Percentiles rank a stretch among this genome's conserved stretches.
Evolutionary conservation across 2,329 filamentous ascomycete species (phyloP).

Genomic region (Acrodontium crateriforme): DNA sequence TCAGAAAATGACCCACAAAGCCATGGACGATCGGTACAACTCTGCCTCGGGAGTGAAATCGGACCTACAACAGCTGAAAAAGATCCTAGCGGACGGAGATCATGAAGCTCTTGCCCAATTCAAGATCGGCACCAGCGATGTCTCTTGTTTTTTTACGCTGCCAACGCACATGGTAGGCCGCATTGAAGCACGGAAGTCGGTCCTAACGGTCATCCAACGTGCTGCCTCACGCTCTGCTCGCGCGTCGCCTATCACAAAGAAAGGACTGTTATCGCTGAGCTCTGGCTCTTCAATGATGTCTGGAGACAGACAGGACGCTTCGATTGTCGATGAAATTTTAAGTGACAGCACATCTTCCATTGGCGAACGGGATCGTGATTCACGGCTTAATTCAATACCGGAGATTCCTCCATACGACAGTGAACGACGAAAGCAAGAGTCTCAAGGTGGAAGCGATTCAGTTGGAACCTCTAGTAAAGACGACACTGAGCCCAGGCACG

Average conservation of each 20-base stretch:
- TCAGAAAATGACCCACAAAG: slow-evolving; percentile 83
- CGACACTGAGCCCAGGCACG: too few species aligned
- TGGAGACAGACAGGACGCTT: slow-evolving; percentile 16
- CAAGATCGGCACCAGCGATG: slow-evolving; percentile 66
- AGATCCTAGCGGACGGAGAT: slow-evolving; percentile 63
- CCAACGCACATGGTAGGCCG: slow-evolving; percentile 72
- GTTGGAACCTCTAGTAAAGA: slow-evolving; percentile 1
- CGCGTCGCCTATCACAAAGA: slow-evolving; percentile 19
- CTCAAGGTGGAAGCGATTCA: neutral
- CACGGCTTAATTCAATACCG: slow-evolving; percentile 23
- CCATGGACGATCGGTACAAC: slow-evolving; percentile 75
- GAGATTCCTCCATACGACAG: slow-evolving; percentile 14
- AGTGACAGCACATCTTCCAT: slow-evolving; percentile 39
- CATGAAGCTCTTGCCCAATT: slow-evolving; percentile 56
- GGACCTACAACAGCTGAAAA: slow-evolving; percentile 62
- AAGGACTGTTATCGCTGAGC: slow-evolving; percentile 34
- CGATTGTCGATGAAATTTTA: slow-evolving; percentile 27
- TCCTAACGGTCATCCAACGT: slow-evolving; percentile 63
- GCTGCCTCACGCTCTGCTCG: slow-evolving; percentile 50
- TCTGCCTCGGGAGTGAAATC: slow-evolving; percentile 75
- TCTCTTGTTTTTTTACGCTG: slow-evolving; percentile 84
- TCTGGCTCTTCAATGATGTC: slow-evolving; percentile 26
- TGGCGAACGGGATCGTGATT: slow-evolving; percentile 19
- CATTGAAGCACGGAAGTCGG: slow-evolving; percentile 52
- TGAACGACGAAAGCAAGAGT: slow-evolving; percentile 5